These are phyloP conservation scores for Stylosanthes scabra DNA, from an alignment of 331 rosid genomes.

Conservation along the genomic window DNA sequence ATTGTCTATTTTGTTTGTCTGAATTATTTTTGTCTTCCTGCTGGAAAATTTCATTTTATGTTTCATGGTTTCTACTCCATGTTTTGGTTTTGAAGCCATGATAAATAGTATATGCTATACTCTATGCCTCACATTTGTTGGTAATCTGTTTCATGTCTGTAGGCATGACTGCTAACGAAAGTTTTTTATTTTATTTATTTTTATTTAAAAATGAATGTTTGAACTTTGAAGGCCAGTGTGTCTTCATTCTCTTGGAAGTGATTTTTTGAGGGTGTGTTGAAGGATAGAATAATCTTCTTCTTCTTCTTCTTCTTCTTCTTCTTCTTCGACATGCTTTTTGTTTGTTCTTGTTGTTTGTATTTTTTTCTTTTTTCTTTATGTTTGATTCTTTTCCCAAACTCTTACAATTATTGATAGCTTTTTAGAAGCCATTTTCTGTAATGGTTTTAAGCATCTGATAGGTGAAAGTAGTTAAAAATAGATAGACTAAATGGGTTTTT, in stretches of 20 bases:
- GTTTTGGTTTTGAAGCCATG: not conserved
- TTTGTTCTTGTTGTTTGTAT: constrained; percentile 1
- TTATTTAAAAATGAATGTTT: not conserved
- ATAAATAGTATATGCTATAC: not conserved
- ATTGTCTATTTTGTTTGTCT: not conserved
- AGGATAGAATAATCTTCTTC: not conserved
- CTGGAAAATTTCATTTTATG: not conserved
- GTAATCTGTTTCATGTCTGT: not conserved
- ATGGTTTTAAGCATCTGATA: not conserved
- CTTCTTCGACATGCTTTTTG: not conserved
- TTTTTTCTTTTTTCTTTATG: constrained; percentile 5
- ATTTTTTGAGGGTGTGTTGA: constrained; percentile 31
- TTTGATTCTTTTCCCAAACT: not conserved
- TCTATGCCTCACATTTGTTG: not conserved
- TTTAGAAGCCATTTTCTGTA: constrained; percentile 2
- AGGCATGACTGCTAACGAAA: not conserved
- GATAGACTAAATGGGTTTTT: not conserved
- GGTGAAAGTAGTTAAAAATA: constrained; percentile 12
- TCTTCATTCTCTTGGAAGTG: constrained; percentile 2
- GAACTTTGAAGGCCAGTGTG: not conserved
- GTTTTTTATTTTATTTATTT: not conserved
- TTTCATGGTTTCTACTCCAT: not conserved
- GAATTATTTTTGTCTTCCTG: not conserved
- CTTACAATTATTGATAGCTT: constrained; percentile 16
- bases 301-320: too few relatives aligned